A percentile compares a stretch with the other conserved stretches of the same genome.
Conservation (phyloP, 768 basidiomycete genomes). For the Leccinum uliginosum region DNA sequence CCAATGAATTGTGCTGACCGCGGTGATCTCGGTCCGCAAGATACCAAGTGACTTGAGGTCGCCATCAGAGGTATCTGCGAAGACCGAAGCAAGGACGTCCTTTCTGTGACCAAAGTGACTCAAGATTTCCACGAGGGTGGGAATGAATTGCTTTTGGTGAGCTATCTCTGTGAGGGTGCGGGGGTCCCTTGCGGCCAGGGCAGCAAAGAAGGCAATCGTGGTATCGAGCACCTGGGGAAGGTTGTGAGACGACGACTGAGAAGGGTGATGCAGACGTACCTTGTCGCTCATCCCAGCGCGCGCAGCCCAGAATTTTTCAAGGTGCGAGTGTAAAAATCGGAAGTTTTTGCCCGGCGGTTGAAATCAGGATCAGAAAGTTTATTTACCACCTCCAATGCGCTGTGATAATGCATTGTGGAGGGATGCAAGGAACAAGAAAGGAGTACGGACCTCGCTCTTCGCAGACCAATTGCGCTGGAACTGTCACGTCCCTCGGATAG, state of each 20-base stretch:
- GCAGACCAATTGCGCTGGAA: conserved; percentile 48
- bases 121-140: conserved; percentile 44
- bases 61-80: conserved; percentile 30
- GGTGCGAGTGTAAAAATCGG: conserved; percentile 64
- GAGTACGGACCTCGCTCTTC: conserved; percentile 58
- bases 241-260: background rate
- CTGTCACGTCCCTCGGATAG: conserved; percentile 73
- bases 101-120: conserved; percentile 26
- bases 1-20: conserved; percentile 38
- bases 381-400: conserved; percentile 71
- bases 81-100: conserved; percentile 50
- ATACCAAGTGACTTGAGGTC: conserved; percentile 52
- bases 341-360: conserved; percentile 71
- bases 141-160: conserved; percentile 31
- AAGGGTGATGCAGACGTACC: conserved; percentile 26
- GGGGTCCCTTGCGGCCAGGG: conserved; percentile 58
- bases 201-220: conserved; percentile 56
- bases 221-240: conserved; percentile 56
- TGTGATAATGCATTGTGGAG: conserved; percentile 24
- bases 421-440: background rate
- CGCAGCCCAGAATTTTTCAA: conserved; percentile 60
- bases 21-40: conserved; percentile 50
- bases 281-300: conserved; percentile 62
- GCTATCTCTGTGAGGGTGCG: conserved; percentile 54
- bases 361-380: conserved; percentile 75